phyloP scores from a whole-genome alignment of 2,329 filamentous ascomycete species.

The Thielaviopsis populi region DNA sequence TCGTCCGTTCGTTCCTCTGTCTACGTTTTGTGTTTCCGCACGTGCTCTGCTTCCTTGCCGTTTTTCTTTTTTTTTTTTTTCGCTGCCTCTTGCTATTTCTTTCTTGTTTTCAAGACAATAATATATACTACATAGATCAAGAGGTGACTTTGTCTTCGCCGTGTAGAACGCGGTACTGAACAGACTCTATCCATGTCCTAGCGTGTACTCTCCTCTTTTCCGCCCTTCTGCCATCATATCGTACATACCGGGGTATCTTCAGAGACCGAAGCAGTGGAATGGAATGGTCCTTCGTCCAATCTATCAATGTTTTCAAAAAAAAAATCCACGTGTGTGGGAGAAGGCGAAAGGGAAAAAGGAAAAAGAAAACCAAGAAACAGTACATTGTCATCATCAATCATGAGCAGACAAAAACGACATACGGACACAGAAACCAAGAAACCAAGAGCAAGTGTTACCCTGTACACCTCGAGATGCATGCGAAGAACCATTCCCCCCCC shows the following conservation, averaged over 20 bases:
- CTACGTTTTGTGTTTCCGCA: neutral
- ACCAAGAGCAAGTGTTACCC: neutral
- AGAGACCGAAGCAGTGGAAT: too few relatives aligned
- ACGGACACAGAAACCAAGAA: neutral
- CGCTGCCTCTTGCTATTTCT: neutral
- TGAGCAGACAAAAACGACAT: too few relatives aligned
- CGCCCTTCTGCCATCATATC: too few relatives aligned
- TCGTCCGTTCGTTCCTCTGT: neutral
- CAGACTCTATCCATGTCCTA: too few relatives aligned
- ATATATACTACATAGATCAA: neutral
- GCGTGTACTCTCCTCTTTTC: too few relatives aligned
- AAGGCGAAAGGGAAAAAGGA: neutral
- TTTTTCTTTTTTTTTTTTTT: neutral
- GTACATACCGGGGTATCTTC: too few relatives aligned
- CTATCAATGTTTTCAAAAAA: too few relatives aligned
- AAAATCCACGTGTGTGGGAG: neutral
- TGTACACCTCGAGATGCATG: too few relatives aligned
- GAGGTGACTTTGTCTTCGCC: too few relatives aligned
- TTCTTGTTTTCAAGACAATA: neutral
- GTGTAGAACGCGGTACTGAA: too few relatives aligned
- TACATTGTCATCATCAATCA: neutral
- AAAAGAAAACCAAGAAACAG: neutral
- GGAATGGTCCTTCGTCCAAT: too few relatives aligned
- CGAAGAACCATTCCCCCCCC: too few relatives aligned
- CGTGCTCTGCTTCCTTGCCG: neutral